A percentile compares a stretch with the other conserved stretches of the same genome.
These are phyloP conservation scores for Trichosporon faecale DNA, from an alignment of 1,284 basidiomycete genomes.

Conservation along the genomic window DNA sequence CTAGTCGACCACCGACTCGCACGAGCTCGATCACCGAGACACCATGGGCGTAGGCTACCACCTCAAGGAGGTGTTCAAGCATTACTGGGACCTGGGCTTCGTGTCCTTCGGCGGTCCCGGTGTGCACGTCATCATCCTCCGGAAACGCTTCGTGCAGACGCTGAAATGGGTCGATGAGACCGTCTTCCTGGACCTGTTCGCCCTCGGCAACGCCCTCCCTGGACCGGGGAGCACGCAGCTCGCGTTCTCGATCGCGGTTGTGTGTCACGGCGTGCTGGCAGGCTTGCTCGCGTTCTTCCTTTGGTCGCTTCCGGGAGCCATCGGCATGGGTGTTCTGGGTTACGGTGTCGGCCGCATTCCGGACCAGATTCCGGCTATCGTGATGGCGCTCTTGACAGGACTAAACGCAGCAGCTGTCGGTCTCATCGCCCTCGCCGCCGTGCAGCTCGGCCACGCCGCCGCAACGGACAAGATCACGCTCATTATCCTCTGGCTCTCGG, in stretches of 20 bases:
- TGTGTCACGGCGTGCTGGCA: constrained; percentile 45
- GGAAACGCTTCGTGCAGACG: constrained; percentile 35
- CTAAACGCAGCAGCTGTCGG: constrained; percentile 62
- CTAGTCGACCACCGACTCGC: background rate
- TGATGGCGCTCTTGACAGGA: constrained; percentile 59
- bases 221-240: constrained; percentile 54
- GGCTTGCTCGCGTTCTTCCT: constrained; percentile 50
- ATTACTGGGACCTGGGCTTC: constrained; percentile 38
- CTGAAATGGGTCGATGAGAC: constrained; percentile 35
- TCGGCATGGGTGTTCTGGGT: constrained; percentile 58
- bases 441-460: constrained; percentile 56
- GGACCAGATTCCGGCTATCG: constrained; percentile 55
- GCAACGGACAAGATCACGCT: constrained; percentile 58
- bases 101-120: constrained; percentile 39
- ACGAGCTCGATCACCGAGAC: background rate
- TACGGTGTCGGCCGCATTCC: constrained; percentile 57
- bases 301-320: constrained; percentile 56
- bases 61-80: constrained; percentile 14
- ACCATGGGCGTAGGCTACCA: background rate
- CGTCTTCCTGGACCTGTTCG: constrained; percentile 51
- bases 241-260: constrained; percentile 50
- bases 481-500: constrained; percentile 56
- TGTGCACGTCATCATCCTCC: constrained; percentile 39
- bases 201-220: constrained; percentile 54
- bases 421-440: constrained; percentile 59